Evolutionary conservation across 768 basidiomycete species (phyloP).

Genomic region (Termitomyces titanicus): DNA sequence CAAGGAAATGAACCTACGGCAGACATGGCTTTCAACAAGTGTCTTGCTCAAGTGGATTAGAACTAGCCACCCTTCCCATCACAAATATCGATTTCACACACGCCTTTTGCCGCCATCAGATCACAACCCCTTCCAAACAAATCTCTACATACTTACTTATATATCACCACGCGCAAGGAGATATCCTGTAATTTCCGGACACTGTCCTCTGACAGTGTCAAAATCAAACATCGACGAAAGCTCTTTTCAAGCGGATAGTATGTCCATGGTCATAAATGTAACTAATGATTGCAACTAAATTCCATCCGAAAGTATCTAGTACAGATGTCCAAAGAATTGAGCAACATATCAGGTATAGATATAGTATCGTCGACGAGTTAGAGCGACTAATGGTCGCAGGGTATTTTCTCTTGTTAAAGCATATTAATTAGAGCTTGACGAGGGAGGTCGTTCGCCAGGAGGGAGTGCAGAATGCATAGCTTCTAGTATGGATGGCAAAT

Average conservation of each 20-base stretch:
- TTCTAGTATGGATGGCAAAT: slow-evolving; percentile 23
- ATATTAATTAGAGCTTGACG: slow-evolving; percentile 9
- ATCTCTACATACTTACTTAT: too few relatives aligned
- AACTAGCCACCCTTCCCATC: slow-evolving; percentile 11
- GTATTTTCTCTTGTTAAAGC: slow-evolving; percentile 4
- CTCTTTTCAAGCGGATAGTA: slow-evolving; percentile 2
- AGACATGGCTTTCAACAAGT: slow-evolving; percentile 42
- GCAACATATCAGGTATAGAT: slow-evolving; percentile 11
- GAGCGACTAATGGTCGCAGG: slow-evolving; percentile 9
- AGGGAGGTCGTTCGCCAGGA: slow-evolving; percentile 6
- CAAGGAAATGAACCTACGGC: slow-evolving; percentile 32
- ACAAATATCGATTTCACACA: slow-evolving; percentile 71
- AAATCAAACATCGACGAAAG: neutral
- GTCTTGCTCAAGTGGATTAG: slow-evolving; percentile 6
- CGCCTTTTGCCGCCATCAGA: slow-evolving; percentile 40
- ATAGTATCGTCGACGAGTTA: neutral
- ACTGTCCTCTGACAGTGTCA: neutral
- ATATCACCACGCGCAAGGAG: too few relatives aligned
- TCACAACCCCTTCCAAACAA: neutral
- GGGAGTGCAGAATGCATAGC: slow-evolving; percentile 37
- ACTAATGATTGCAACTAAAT: slow-evolving; percentile 8
- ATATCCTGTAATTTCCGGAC: too few relatives aligned
- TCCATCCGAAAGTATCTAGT: slow-evolving; percentile 17
- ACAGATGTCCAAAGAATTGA: slow-evolving; percentile 13
- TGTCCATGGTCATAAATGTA: slow-evolving; percentile 13